phyloP scores from a whole-genome alignment of 306 rosid genomes.

The Sphenostylis stenocarpa region DNA sequence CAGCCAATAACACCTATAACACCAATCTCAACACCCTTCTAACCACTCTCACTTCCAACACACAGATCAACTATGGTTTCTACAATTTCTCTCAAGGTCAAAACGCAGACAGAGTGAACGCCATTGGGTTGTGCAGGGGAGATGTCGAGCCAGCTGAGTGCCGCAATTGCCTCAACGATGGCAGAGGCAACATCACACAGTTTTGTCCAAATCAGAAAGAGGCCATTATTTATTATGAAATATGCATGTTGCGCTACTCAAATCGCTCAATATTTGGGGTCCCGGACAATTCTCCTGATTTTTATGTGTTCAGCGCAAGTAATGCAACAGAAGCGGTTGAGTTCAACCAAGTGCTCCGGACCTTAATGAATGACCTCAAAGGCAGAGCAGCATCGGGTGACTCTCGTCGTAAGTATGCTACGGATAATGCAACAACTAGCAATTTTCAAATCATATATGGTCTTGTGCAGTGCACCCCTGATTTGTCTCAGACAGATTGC shows the following conservation, averaged over 20 bases:
- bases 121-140: not conserved
- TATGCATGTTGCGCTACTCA: not conserved
- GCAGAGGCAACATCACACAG: not conserved
- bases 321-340: not conserved
- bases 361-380: not conserved
- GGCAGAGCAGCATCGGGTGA: not conserved
- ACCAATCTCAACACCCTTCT: conserved; percentile 8
- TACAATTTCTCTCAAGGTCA: not conserved
- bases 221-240: not conserved
- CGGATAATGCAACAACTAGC: not conserved
- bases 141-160: not conserved
- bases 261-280: not conserved
- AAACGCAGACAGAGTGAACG: not conserved
- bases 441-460: conserved; percentile 17
- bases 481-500: conserved; percentile 28
- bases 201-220: not conserved
- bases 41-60: not conserved
- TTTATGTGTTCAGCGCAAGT: fast-evolving
- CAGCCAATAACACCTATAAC: not conserved
- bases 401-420: conserved; percentile 29
- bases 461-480: conserved; percentile 44
- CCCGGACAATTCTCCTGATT: fast-evolving
- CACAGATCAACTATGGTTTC: conserved; percentile 19
- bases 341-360: not conserved
- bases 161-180: not conserved